Evolutionary conservation across 495 filamentous ascomycete species (phyloP).

Genomic region (Gamarada debralockiae): DNA sequence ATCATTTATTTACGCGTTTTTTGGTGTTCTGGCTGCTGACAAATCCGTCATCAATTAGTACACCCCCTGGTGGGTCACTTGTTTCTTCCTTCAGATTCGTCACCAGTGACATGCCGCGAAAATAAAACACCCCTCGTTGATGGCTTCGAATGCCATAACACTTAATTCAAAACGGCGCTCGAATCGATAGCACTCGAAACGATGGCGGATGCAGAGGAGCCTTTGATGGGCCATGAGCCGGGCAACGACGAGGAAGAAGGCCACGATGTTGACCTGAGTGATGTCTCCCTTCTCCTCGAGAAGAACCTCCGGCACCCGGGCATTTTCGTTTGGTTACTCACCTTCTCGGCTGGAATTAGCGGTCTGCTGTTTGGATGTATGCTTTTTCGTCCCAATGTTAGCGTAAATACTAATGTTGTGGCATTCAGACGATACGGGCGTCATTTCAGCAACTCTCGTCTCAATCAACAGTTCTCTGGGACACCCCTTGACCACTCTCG

Average conservation of each 20-base stretch:
- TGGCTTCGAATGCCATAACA: no score
- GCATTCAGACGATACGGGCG: slow-evolving; percentile 71
- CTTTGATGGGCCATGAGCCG: slow-evolving; percentile 16
- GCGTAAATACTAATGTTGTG: neutral
- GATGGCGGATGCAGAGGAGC: slow-evolving; percentile 23
- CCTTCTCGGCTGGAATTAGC: slow-evolving; percentile 77
- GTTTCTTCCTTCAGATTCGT: no score
- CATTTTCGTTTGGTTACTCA: slow-evolving; percentile 66
- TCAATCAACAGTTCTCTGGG: slow-evolving; percentile 76
- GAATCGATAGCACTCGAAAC: slow-evolving; percentile 15
- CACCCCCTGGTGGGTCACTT: no score
- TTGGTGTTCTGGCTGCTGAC: no score
- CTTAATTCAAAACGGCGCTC: neutral
- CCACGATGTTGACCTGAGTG: slow-evolving; percentile 15
- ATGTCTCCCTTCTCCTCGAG: slow-evolving; percentile 23
- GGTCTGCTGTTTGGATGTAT: slow-evolving; percentile 86
- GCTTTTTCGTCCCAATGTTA: slow-evolving; percentile 30
- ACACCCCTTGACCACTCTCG: slow-evolving; percentile 61
- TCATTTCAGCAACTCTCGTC: slow-evolving; percentile 84
- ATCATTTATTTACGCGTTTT: no score
- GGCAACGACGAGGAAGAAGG: slow-evolving; percentile 3
- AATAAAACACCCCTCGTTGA: no score
- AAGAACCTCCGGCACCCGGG: slow-evolving; percentile 24
- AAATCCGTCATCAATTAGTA: no score
- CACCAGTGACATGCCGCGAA: no score